phyloP scores from a whole-genome alignment of 78 protist species.

The Chrysochromulina tobinii region DNA sequence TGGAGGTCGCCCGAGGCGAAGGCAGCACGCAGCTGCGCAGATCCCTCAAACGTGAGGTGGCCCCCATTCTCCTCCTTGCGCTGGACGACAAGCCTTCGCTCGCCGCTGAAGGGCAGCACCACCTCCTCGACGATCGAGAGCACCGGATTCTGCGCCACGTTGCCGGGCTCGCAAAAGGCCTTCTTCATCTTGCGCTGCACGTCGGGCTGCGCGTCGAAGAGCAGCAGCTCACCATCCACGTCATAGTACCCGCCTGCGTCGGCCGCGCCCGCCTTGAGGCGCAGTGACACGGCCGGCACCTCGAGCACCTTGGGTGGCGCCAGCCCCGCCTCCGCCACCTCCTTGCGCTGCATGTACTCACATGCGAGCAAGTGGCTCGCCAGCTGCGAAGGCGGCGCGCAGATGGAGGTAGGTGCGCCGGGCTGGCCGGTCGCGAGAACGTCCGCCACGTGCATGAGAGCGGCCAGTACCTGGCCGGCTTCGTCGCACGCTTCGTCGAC shows the following conservation, averaged over 20 bases:
- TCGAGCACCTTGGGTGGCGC: neutral
- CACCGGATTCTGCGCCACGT: neutral
- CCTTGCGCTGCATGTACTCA: neutral
- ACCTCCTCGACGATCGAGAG: neutral
- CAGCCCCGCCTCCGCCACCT: neutral
- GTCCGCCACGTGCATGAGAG: neutral
- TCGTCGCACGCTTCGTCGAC: neutral
- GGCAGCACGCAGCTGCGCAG: conserved; percentile 24
- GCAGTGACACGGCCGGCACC: too few relatives aligned
- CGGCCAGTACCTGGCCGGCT: neutral
- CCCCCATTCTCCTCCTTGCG: conserved; percentile 61
- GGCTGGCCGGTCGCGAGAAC: neutral
- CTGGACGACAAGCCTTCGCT: neutral
- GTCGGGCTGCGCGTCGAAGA: conserved; percentile 8
- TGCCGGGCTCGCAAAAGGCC: conserved; percentile 74
- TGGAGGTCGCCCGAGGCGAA: neutral
- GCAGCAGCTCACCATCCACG: neutral
- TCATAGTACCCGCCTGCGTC: neutral
- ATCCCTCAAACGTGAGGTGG: conserved; percentile 1
- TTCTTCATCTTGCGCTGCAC: conserved; percentile 71
- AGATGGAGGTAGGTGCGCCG: neutral
- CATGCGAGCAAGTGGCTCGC: neutral
- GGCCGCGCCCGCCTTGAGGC: neutral
- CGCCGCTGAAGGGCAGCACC: neutral
- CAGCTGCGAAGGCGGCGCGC: neutral